Evolutionary conservation across 1,139 yeast genomes (phyloP), one percentile per base, ranked within the genome.

Genomic region (Kurtzmaniella quercitrusa): DNA sequence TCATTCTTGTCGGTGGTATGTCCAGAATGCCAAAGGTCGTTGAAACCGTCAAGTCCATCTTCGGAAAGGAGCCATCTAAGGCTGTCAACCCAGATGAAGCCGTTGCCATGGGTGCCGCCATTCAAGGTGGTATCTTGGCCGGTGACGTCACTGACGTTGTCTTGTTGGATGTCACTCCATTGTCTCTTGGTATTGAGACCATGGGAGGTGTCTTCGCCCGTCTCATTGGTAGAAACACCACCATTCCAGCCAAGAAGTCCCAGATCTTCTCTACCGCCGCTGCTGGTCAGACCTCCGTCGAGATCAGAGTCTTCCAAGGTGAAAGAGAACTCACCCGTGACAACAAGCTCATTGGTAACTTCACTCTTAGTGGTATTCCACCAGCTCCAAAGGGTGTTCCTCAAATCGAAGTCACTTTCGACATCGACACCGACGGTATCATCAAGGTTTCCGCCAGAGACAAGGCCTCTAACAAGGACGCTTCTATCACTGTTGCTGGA

Each of bases 321-420:
- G 98, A 93, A 80, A 88, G 98, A 81, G 98, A 93, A 74, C 84
- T 93, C 63, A 96, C 94, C 62, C 86, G 96, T 76, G 98, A 93
- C 79, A 93, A 93, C 85, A 93, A 93, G 77, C 81, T 91, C 70
- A 91, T 93, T 69, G 98, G 98, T 71, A 91, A 93, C 86, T 90
- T 91, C 73, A 88, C 95, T 51, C 81, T 91, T 62, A 78, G 93
- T 57, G 98, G 97, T 69, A 91, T 91, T 55, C 95, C 98, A 73
- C 96, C 98, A 59, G 97, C 97, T 61, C 96, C 97, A 75, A 91
- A 90, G 83, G 98, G 98, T 79, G 97, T 91, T 58, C 98, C 98
- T 60, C 98, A 91, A 77, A 93, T 91, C 60, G 98, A 93, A 77
- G 98, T 91, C 63, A 82, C 96, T 53, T 91, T 91, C 67, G 98